These are phyloP conservation scores for Ustilago cynodontis DNA, from an alignment of 1,284 basidiomycete species.

Conservation along the genomic window DNA sequence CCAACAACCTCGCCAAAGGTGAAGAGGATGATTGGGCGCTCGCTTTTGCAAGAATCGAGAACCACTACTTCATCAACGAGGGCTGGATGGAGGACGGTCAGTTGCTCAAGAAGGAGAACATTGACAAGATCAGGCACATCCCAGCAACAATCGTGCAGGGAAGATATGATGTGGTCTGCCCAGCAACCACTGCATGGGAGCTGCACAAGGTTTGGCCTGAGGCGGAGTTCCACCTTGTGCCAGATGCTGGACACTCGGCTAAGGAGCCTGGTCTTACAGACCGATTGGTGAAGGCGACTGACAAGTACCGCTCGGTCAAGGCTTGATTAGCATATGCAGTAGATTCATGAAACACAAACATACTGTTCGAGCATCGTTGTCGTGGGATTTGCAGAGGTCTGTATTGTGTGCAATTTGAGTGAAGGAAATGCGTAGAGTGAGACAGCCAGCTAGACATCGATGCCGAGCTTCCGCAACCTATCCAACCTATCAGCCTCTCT, in stretches of 20 bases:
- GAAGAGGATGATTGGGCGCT: constrained; percentile 71
- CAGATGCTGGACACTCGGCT: constrained; percentile 91
- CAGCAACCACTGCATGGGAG: constrained; percentile 70
- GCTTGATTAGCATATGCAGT: background rate
- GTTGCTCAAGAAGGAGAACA: constrained; percentile 82
- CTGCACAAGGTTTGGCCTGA: constrained; percentile 63
- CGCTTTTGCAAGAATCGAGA: constrained; percentile 86
- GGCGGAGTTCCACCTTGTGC: constrained; percentile 74
- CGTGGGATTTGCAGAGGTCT: too few relatives aligned
- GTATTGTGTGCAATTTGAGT: background rate
- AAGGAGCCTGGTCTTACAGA: constrained; percentile 82
- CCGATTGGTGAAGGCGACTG: constrained; percentile 78
- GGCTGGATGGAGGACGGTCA: constrained; percentile 93
- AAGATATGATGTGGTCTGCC: constrained; percentile 71
- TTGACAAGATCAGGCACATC: constrained; percentile 81
- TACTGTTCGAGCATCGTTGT: background rate
- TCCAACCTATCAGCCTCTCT: constrained; percentile 54
- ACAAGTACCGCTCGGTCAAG: constrained; percentile 59
- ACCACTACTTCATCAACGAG: constrained; percentile 83
- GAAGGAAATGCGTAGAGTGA: constrained; percentile 1
- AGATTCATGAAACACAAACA: too few relatives aligned
- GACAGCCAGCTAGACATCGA: constrained; percentile 29
- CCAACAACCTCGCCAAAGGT: constrained; percentile 52
- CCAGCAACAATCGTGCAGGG: constrained; percentile 88
- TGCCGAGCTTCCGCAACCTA: constrained; percentile 51